Base-by-base conservation (phyloP, 1,139 yeast genomes). In the Sugiyamaella xylanicola region DNA sequence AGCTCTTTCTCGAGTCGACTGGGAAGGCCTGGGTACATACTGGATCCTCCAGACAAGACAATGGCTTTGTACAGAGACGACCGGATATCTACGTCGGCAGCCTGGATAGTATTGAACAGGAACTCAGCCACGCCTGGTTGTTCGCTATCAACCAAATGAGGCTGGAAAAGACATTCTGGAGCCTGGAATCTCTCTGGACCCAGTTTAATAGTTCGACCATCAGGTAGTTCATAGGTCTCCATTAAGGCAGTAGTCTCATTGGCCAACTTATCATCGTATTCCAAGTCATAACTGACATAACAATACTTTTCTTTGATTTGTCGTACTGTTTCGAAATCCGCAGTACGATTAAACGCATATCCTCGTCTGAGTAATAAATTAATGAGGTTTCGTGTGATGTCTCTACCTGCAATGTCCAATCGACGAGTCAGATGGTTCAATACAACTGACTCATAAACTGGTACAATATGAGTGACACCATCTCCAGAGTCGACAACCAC, bases 1-100 rank as follows among this genome's bases (percentile, higher is more conserved):
- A 93, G 80, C 73, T 93, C 99, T 73, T 90, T 92, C 72, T 93
- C 99, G 63, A 95, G 78, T 68, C 99, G 82, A 11, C 97, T 87
- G 29, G 99, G 99, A 63, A 95, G 80, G 35, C 99, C 99, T 1
- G 99, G 99, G 71, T 95, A 93, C 99, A 95, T 93, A 53, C 96
- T 87, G 1, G 98, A 92, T 55, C 99, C 99, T 69, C 99, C 99
- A 40, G 96, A 88, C 48, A 93, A 79, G 17, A 93, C 99, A 72
- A 93, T 88, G 1, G 97, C 96, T 69, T 87, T 88, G 76, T 83
- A 93, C 60, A 93, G 80, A 1, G 97, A 82, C 5, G 96, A 81
- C 73, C 98, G 84, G 56, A 93, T 84, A 72, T 93, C 99, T 49
- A 93, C 86, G 69, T 93, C 99, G 43, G 98, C 97, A 4, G 91